Evolutionary conservation across 2,329 filamentous ascomycete species (phyloP).

Genomic region (Colletotrichum limetticola): DNA sequence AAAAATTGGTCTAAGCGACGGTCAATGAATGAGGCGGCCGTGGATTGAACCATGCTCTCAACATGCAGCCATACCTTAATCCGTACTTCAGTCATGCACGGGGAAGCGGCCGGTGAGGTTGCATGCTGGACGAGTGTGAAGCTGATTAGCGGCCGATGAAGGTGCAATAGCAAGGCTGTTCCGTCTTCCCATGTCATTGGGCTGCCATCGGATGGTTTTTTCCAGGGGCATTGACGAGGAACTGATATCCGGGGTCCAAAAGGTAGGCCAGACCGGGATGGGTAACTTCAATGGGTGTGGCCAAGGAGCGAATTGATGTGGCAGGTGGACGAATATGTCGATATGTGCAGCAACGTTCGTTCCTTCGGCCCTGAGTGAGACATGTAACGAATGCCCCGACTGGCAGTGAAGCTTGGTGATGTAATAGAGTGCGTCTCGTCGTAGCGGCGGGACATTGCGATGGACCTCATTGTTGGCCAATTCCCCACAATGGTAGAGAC

Average conservation of each 20-base stretch:
- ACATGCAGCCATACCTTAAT: constrained; percentile 35
- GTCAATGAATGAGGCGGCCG: constrained; percentile 24
- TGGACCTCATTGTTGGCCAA: constrained; percentile 2
- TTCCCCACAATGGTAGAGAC: constrained; percentile 13
- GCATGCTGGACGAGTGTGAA: constrained; percentile 19
- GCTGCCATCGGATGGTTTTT: constrained; percentile 15
- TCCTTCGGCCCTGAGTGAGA: constrained; percentile 6
- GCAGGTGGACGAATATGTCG: constrained; percentile 1
- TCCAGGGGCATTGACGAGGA: constrained; percentile 11
- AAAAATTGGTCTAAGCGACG: constrained; percentile 4
- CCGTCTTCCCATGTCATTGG: constrained; percentile 11
- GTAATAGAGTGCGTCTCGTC: constrained; percentile 13
- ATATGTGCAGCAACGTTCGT: constrained; percentile 5
- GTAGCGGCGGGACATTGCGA: constrained; percentile 25
- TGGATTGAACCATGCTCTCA: constrained; percentile 20
- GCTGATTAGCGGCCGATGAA: constrained; percentile 26
- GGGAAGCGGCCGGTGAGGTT: constrained; percentile 30
- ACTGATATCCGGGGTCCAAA: constrained; percentile 23
- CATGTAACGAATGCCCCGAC: not conserved
- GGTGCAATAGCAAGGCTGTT: constrained; percentile 21
- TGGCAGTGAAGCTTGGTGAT: constrained; percentile 6
- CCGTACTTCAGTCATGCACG: constrained; percentile 31
- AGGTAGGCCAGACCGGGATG: constrained; percentile 19
- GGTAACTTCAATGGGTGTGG: constrained; percentile 19
- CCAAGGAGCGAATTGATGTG: constrained; percentile 15